These are phyloP conservation scores for Anthostomella pinea DNA, from an alignment of 2,329 filamentous ascomycete genomes.

Conservation along the genomic window DNA sequence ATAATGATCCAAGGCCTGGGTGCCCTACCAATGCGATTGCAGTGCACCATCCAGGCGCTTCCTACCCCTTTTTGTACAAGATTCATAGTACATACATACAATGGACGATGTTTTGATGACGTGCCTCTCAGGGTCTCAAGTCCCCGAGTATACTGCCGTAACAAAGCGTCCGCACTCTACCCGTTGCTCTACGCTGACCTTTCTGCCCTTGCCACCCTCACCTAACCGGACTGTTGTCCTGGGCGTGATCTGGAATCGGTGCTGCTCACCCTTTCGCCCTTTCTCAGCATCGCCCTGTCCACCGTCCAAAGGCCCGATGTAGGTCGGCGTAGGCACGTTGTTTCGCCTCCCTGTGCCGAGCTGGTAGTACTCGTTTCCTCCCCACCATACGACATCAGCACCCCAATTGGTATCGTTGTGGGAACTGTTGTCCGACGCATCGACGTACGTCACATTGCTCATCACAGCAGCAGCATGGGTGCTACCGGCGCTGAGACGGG, in stretches of 20 bases:
- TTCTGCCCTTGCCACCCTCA: slow-evolving; percentile 58
- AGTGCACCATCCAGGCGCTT: slow-evolving; percentile 7
- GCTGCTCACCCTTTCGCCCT: slow-evolving; percentile 59
- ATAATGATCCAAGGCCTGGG: slow-evolving; percentile 19
- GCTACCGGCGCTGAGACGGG: slow-evolving; percentile 69
- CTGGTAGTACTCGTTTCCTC: slow-evolving; percentile 91
- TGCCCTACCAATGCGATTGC: slow-evolving; percentile 9
- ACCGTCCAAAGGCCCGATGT: slow-evolving; percentile 75
- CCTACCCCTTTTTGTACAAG: slow-evolving; percentile 10
- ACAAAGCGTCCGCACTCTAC: slow-evolving; percentile 83
- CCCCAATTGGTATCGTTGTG: slow-evolving; percentile 82
- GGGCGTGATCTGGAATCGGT: slow-evolving; percentile 80
- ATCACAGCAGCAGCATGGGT: slow-evolving; percentile 82
- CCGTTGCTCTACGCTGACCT: slow-evolving; percentile 76
- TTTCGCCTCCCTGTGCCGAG: slow-evolving; percentile 86
- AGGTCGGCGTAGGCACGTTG: slow-evolving; percentile 71
- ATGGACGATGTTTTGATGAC: slow-evolving; percentile 1
- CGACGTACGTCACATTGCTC: slow-evolving; percentile 72
- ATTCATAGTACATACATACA: slow-evolving; percentile 21
- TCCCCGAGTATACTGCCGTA: slow-evolving; percentile 74
- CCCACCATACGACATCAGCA: slow-evolving; percentile 88
- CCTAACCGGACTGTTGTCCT: slow-evolving; percentile 65
- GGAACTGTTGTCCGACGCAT: slow-evolving; percentile 47
- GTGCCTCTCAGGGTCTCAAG: slow-evolving; percentile 15
- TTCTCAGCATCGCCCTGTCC: slow-evolving; percentile 54